Evolutionary conservation across 2,329 filamentous ascomycete species (phyloP), one percentile per base, ranked within the genome.

Genomic region (Trichocomaceae sp.): DNA sequence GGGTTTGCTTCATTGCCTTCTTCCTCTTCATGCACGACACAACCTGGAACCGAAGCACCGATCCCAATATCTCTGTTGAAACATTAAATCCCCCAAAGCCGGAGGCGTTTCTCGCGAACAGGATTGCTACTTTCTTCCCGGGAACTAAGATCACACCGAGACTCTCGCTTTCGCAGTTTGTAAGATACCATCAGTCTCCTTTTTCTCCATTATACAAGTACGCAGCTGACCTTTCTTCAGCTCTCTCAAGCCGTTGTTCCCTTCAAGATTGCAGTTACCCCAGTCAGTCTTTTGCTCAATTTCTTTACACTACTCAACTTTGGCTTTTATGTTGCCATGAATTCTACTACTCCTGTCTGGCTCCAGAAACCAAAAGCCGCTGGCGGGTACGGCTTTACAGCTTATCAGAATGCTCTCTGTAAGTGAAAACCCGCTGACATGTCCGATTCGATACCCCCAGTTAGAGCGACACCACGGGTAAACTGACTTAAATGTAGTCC

Each of bases 301-400:
- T 13, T 31, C 20, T 53, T 41, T 33, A 46, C 46, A n/a, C n/a
- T 54, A 29, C 23, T 46, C 8, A 54, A 47, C 22, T 47, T 37
- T 54, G 51, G 45, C 5, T 54, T 46, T 17, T 54, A 47, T 37
- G 51, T 54, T n/a, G 45, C 42, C 19, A 46, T 54, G 44, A 54
- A 54, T 23, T 47, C 51, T 7, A 19, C 47, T 15, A 29, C 46
- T 31, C 44, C 31, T 23, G 51, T 33, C 23, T 54, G 45, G 45
- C 44, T 54, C 22, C 51, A 54, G 45, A 42, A 31, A 41, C 26
- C 51, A 6, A 44, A 33, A 3, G 51, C 45, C 17, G 41, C 31
- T 29, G 45, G 51, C 12, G 51, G 51, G 3, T 54, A 54, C 20
- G 45, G 51, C 23, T 54, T 54, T 31, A 48, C 31, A 5, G 22